Percentiles rank a stretch among this genome's conserved stretches.
phyloP scores from a whole-genome alignment of 805 yeast species.

The Priceomyces fermenticarens region DNA sequence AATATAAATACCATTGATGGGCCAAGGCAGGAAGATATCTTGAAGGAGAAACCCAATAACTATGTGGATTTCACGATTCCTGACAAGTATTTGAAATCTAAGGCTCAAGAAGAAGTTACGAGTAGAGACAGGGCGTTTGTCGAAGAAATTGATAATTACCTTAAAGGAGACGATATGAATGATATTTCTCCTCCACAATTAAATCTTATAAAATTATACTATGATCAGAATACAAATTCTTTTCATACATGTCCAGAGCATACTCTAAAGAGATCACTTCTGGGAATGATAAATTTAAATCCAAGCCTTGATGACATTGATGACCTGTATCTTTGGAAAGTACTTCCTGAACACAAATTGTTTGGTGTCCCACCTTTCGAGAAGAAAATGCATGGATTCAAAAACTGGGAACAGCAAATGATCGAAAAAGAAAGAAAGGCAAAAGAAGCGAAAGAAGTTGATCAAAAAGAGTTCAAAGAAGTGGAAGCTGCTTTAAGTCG shows the following conservation, averaged over 20 bases:
- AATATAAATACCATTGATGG: slow-evolving; percentile 1
- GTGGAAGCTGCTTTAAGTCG: slow-evolving; percentile 16
- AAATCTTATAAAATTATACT: slow-evolving; percentile 22
- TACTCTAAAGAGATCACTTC: slow-evolving; percentile 34
- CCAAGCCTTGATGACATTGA: slow-evolving; percentile 32
- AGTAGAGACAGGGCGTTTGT: slow-evolving; percentile 23
- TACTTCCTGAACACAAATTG: slow-evolving; percentile 31
- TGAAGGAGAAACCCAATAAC: slow-evolving; percentile 1
- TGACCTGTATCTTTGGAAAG: slow-evolving; percentile 39
- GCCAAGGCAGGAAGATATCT: not conserved
- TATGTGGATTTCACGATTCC: slow-evolving; percentile 26
- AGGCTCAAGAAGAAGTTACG: slow-evolving; percentile 16
- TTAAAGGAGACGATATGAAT: slow-evolving; percentile 19
- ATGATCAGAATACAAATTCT: slow-evolving; percentile 24
- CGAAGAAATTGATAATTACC: slow-evolving; percentile 22
- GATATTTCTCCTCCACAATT: slow-evolving; percentile 21
- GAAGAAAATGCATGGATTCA: slow-evolving; percentile 24
- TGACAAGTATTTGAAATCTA: slow-evolving; percentile 19
- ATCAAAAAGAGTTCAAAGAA: slow-evolving; percentile 20
- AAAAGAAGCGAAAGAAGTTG: slow-evolving; percentile 14
- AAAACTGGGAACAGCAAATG: slow-evolving; percentile 32
- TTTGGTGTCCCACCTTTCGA: slow-evolving; percentile 38
- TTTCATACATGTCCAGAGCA: slow-evolving; percentile 32
- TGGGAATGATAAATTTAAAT: slow-evolving; percentile 38
- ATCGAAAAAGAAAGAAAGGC: slow-evolving; percentile 18